These are phyloP conservation scores for Trichocomaceae sp. DNA, from an alignment of 2,329 filamentous ascomycete species.

Conservation along the genomic window DNA sequence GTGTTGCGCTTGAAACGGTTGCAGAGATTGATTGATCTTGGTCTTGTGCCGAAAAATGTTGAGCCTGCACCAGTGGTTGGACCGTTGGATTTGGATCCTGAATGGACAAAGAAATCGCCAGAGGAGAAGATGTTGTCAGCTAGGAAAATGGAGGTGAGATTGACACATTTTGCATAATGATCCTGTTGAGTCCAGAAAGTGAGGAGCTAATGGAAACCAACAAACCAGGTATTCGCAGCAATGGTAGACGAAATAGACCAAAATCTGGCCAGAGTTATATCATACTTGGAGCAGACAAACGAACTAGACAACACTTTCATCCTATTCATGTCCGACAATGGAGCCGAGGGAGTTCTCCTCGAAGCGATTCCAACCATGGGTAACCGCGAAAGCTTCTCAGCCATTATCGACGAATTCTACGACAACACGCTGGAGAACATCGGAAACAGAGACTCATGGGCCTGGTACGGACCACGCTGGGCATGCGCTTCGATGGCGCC, in stretches of 20 bases:
- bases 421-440: conserved; percentile 45
- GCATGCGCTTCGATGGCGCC: conserved; percentile 43
- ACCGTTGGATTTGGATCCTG: background rate
- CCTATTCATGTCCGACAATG: conserved; percentile 48
- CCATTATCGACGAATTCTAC: conserved; percentile 41
- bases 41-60: conserved; percentile 37
- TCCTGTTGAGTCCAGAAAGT: too few species aligned
- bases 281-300: conserved; percentile 40
- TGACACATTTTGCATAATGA: too few species aligned
- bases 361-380: conserved; percentile 34
- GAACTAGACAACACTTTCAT: conserved; percentile 47
- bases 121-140: conserved; percentile 36
- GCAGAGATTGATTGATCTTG: conserved; percentile 40
- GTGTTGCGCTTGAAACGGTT: conserved; percentile 41
- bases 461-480: conserved; percentile 47
- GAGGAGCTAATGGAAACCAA: too few species aligned
- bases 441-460: conserved; percentile 40
- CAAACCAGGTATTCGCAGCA: too few species aligned
- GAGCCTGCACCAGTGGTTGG: conserved; percentile 39
- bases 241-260: conserved; percentile 46
- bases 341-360: conserved; percentile 43
- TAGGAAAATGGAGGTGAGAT: conserved; percentile 42
- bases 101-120: conserved; percentile 36
- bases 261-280: conserved; percentile 41
- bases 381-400: conserved; percentile 26